A percentile compares a stretch with the other conserved stretches of the same genome.
These are phyloP conservation scores for Neofusicoccum ribis DNA, from an alignment of 2,329 filamentous ascomycete genomes.

Conservation along the genomic window DNA sequence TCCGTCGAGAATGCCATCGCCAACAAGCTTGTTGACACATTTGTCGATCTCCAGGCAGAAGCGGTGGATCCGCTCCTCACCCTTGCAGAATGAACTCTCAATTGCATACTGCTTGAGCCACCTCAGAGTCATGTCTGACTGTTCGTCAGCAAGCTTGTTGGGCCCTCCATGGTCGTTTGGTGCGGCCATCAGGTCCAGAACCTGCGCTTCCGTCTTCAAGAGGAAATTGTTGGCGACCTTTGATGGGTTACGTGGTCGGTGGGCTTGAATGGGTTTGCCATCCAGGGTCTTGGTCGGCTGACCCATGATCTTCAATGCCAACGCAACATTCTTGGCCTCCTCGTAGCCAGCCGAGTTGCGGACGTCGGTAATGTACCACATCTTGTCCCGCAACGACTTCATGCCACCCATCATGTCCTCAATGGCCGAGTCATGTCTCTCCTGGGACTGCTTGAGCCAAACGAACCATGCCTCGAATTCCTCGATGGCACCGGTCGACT, in stretches of 20 bases:
- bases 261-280: slow-evolving; percentile 40
- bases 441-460: slow-evolving; percentile 79
- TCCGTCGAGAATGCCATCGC: slow-evolving; percentile 78
- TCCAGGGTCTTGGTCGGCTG: slow-evolving; percentile 48
- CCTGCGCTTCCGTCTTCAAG: slow-evolving; percentile 78
- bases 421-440: slow-evolving; percentile 71
- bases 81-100: slow-evolving; percentile 83
- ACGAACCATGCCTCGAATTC: slow-evolving; percentile 81
- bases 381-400: slow-evolving; percentile 82
- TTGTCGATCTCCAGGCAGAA: slow-evolving; percentile 89
- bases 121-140: slow-evolving; percentile 77
- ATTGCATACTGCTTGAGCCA: slow-evolving; percentile 83
- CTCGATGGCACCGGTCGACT: slow-evolving; percentile 71
- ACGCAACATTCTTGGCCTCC: slow-evolving; percentile 79
- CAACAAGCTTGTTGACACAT: slow-evolving; percentile 81
- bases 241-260: slow-evolving; percentile 45
- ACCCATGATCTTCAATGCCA: slow-evolving; percentile 89
- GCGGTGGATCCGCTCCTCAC: slow-evolving; percentile 91
- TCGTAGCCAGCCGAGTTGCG: slow-evolving; percentile 87
- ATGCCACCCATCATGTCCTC: slow-evolving; percentile 74
- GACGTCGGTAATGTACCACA: slow-evolving; percentile 98
- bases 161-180: slow-evolving; percentile 81
- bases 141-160: slow-evolving; percentile 94
- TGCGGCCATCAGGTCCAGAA: slow-evolving; percentile 84
- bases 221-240: slow-evolving; percentile 61